Percentiles rank a stretch among this genome's conserved stretches.
Evolutionary conservation across 1,284 basidiomycete species (phyloP).

Genomic region (Athelia sp.): DNA sequence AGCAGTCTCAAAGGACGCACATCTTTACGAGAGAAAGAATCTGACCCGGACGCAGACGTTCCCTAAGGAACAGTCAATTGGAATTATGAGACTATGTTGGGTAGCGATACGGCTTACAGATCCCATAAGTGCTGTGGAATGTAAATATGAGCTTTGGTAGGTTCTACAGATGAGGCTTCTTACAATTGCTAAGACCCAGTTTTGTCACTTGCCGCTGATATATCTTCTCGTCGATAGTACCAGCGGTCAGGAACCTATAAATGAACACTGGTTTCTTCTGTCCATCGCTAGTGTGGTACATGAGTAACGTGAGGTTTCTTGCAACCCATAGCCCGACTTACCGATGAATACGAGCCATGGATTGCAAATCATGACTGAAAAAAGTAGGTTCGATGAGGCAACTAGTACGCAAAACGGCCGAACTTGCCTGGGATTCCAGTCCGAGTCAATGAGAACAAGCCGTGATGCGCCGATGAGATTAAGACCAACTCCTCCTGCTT

Average conservation of each 20-base stretch:
- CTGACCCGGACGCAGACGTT: slow-evolving; percentile 57
- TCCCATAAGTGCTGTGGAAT: slow-evolving; percentile 55
- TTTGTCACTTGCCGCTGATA: slow-evolving; percentile 96
- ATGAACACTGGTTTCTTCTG: slow-evolving; percentile 92
- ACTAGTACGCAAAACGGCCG: slow-evolving; percentile 2
- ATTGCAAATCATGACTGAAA: slow-evolving; percentile 83
- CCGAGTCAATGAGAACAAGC: slow-evolving; percentile 83
- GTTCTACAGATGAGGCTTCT: slow-evolving; percentile 23
- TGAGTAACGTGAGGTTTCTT: slow-evolving; percentile 5
- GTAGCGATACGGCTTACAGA: slow-evolving; percentile 33
- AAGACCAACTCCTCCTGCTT: slow-evolving; percentile 93
- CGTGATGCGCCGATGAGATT: slow-evolving; percentile 91
- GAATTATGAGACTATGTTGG: slow-evolving; percentile 2
- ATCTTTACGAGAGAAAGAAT: slow-evolving; percentile 88
- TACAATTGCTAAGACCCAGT: slow-evolving; percentile 83
- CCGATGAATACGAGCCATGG: slow-evolving; percentile 97
- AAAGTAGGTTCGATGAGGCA: neutral
- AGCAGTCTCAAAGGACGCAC: slow-evolving; percentile 34
- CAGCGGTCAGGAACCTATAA: slow-evolving; percentile 85
- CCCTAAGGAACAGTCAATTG: slow-evolving; percentile 30
- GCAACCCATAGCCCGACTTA: slow-evolving; percentile 28
- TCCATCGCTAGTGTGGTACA: slow-evolving; percentile 65
- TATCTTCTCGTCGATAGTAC: slow-evolving; percentile 82
- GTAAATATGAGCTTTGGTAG: slow-evolving; percentile 6
- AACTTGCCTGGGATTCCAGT: slow-evolving; percentile 89